Evolutionary conservation across 2,329 filamentous ascomycete genomes (phyloP).

Genomic region (Dichotomopilus funicola): DNA sequence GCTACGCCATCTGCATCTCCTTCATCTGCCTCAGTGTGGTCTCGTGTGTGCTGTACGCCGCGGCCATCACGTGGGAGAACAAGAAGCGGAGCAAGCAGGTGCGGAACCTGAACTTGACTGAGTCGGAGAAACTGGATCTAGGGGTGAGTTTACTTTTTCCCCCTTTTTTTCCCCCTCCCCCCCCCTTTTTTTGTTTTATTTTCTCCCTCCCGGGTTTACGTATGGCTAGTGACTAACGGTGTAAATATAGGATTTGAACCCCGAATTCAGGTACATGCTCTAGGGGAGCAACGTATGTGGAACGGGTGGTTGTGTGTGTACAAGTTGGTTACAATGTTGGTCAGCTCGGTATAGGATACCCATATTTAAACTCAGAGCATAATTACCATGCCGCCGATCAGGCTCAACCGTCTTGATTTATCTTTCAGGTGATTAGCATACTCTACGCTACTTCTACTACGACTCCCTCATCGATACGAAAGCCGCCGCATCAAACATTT

Average conservation of each 20-base stretch:
- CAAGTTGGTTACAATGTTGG: neutral
- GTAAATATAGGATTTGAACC: constrained; percentile 28
- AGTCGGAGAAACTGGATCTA: constrained; percentile 35
- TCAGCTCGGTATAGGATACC: neutral
- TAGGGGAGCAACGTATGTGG: constrained; percentile 11
- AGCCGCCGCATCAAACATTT: neutral
- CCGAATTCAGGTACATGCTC: constrained; percentile 33
- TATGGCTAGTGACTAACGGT: no score
- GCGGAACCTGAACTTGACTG: constrained; percentile 25
- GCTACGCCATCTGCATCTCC: constrained; percentile 70
- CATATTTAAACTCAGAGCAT: no score
- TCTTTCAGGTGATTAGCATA: no score
- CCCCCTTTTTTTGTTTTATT: no score
- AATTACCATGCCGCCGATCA: no score
- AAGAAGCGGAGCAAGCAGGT: constrained; percentile 43
- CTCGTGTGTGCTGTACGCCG: constrained; percentile 53
- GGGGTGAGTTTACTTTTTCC: constrained; percentile 29
- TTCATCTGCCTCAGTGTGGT: constrained; percentile 65
- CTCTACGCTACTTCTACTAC: no score
- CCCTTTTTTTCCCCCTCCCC: neutral
- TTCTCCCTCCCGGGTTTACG: no score
- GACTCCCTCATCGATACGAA: neutral
- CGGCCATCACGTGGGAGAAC: constrained; percentile 55
- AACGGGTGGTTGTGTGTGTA: neutral
- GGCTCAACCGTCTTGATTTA: no score